Evolutionary conservation across 352 stramenopile genomes (phyloP).

Genomic region (Halophytophthora polymorphica): DNA sequence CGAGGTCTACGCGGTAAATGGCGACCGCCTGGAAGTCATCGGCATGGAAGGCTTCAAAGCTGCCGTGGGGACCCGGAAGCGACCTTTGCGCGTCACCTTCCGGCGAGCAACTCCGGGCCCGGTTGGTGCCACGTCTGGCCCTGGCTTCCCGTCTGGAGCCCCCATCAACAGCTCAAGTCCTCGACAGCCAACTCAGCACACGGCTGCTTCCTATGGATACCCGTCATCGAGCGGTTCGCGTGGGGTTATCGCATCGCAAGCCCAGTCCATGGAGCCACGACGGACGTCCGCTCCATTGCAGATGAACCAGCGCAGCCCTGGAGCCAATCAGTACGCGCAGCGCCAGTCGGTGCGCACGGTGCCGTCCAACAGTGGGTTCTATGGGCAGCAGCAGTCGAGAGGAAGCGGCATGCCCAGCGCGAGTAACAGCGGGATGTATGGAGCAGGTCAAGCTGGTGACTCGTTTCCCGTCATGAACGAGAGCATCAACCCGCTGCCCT

Average conservation of each 20-base stretch:
- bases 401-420: constrained; percentile 10
- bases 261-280: constrained; percentile 1
- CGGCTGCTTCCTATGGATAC: constrained; percentile 6
- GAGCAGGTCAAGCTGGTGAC: constrained; percentile 1
- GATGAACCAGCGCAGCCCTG: constrained; percentile 20
- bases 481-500: constrained; percentile 31
- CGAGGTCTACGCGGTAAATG: constrained; percentile 79
- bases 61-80: constrained; percentile 51
- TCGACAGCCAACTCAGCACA: constrained; percentile 4
- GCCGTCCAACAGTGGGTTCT: constrained; percentile 16
- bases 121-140: background rate
- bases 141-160: constrained; percentile 1
- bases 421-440: constrained; percentile 11
- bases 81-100: constrained; percentile 73
- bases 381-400: constrained; percentile 13
- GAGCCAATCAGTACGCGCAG: constrained; percentile 18
- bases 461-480: constrained; percentile 20
- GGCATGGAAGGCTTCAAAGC: constrained; percentile 83
- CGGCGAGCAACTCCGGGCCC: constrained; percentile 24
- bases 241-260: background rate
- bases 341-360: background rate
- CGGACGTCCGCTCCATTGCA: constrained; percentile 4
- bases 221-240: constrained; percentile 8
- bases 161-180: background rate
- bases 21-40: constrained; percentile 53